Percentiles rank a stretch among this genome's conserved stretches.
Conservation (phyloP, 2,329 filamentous ascomycete genomes). For the Karstenula rhodostoma region DNA sequence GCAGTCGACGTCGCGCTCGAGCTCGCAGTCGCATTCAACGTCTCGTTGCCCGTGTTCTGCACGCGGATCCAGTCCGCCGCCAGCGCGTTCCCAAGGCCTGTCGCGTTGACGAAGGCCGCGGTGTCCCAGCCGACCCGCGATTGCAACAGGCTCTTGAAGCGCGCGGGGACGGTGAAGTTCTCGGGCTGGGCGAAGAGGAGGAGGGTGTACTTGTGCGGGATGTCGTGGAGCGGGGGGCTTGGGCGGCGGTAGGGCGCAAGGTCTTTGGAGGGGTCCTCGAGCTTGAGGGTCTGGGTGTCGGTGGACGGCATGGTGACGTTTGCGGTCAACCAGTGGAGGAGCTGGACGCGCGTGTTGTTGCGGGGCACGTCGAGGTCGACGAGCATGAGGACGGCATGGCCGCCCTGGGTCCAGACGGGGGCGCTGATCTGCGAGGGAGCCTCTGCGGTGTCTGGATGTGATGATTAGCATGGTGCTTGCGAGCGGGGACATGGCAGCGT, state of each 20-base stretch:
- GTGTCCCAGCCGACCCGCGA: slow-evolving; percentile 47
- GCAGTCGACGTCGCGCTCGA: slow-evolving; percentile 28
- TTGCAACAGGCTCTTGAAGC: slow-evolving; percentile 37
- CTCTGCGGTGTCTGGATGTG: slow-evolving; percentile 32
- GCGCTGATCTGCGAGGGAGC: slow-evolving; percentile 32
- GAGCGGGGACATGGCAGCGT: background rate
- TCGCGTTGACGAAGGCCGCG: slow-evolving; percentile 42
- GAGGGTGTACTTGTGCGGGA: slow-evolving; percentile 40
- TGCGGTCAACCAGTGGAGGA: slow-evolving; percentile 44
- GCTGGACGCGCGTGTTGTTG: slow-evolving; percentile 40
- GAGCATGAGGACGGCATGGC: slow-evolving; percentile 37
- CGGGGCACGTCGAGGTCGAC: slow-evolving; percentile 44
- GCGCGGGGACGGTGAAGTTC: slow-evolving; percentile 35
- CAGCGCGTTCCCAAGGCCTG: slow-evolving; percentile 38
- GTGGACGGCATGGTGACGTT: slow-evolving; percentile 30
- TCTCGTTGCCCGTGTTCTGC: slow-evolving; percentile 35
- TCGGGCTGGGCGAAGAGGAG: slow-evolving; percentile 38
- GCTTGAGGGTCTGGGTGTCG: slow-evolving; percentile 20
- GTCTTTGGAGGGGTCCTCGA: slow-evolving; percentile 18
- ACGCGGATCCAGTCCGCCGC: slow-evolving; percentile 52
- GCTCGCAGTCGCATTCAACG: slow-evolving; percentile 19
- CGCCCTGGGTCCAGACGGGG: slow-evolving; percentile 23
- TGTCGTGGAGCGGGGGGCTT: slow-evolving; percentile 39
- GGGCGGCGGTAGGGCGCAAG: slow-evolving; percentile 38
- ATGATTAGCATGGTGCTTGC: background rate